Evolutionary conservation across 2,329 filamentous ascomycete species (phyloP).

Genomic region (Fusarium hostae): DNA sequence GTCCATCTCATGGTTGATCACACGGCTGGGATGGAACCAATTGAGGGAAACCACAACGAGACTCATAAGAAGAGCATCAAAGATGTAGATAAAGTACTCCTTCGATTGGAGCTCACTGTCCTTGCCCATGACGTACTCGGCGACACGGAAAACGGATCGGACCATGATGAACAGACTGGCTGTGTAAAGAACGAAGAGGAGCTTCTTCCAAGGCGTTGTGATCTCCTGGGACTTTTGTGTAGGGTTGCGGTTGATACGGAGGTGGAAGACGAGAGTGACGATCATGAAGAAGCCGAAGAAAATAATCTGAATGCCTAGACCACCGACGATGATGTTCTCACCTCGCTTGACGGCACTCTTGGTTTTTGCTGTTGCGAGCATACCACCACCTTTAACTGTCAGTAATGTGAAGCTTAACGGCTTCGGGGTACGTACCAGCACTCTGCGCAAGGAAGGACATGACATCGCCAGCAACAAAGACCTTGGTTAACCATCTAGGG

Average conservation of each 20-base stretch:
- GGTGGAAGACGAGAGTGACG: conserved; percentile 59
- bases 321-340: conserved; percentile 62
- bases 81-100: conserved; percentile 52
- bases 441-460: conserved; percentile 55
- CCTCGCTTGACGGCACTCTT: conserved; percentile 49
- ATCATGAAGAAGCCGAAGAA: conserved; percentile 66
- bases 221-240: conserved; percentile 32
- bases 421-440: conserved; percentile 30
- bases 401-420: not conserved
- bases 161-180: conserved; percentile 53
- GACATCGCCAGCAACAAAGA: conserved; percentile 63
- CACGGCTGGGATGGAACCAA: conserved; percentile 43
- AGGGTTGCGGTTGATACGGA: conserved; percentile 38
- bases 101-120: conserved; percentile 49
- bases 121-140: conserved; percentile 55
- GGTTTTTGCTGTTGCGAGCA: conserved; percentile 42
- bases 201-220: conserved; percentile 48
- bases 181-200: conserved; percentile 43
- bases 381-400: conserved; percentile 36
- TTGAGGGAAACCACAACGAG: conserved; percentile 43
- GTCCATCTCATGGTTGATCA: conserved; percentile 34
- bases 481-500: conserved; percentile 58
- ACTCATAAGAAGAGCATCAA: conserved; percentile 53
- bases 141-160: conserved; percentile 54
- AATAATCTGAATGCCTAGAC: conserved; percentile 64